A percentile compares a stretch with the other conserved stretches of the same genome.
Evolutionary conservation across 2,329 filamentous ascomycete genomes (phyloP).

Genomic region (Monosporascus cannonballus): DNA sequence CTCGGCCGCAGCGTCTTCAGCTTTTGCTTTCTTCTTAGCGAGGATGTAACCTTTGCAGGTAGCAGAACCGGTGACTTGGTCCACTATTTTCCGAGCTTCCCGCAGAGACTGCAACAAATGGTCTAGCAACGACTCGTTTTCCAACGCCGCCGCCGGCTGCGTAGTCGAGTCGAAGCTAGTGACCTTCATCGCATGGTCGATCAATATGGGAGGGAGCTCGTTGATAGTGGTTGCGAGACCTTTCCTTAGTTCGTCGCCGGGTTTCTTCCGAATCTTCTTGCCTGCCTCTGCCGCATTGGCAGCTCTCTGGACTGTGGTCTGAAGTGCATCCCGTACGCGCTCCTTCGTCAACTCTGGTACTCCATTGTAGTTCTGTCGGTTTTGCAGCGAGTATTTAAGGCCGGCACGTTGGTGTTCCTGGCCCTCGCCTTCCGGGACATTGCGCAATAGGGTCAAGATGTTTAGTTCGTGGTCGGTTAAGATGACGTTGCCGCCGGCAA

Average conservation of each 20-base stretch:
- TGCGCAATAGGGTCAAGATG: slow-evolving; percentile 73
- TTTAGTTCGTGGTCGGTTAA: slow-evolving; percentile 80
- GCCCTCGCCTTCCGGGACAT: slow-evolving; percentile 74
- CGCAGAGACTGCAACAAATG: slow-evolving; percentile 62
- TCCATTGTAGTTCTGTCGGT: slow-evolving; percentile 77
- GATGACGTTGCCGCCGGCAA: slow-evolving; percentile 91
- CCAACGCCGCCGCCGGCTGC: slow-evolving; percentile 64
- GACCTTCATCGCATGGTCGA: slow-evolving; percentile 76
- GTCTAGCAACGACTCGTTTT: slow-evolving; percentile 57
- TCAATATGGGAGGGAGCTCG: slow-evolving; percentile 79
- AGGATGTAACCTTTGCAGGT: slow-evolving; percentile 80
- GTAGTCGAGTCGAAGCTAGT: slow-evolving; percentile 63
- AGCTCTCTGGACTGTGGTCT: slow-evolving; percentile 57
- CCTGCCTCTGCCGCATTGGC: slow-evolving; percentile 39
- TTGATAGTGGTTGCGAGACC: slow-evolving; percentile 78
- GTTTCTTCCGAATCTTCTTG: slow-evolving; percentile 70
- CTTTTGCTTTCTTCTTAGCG: slow-evolving; percentile 52
- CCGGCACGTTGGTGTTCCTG: slow-evolving; percentile 78
- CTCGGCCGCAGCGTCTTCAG: slow-evolving; percentile 18
- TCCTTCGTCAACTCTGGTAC: slow-evolving; percentile 70
- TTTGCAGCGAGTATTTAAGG: slow-evolving; percentile 69
- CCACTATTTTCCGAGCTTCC: slow-evolving; percentile 63
- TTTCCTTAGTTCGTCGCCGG: slow-evolving; percentile 69
- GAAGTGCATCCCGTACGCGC: slow-evolving; percentile 62
- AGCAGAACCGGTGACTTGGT: slow-evolving; percentile 60